Evolutionary conservation across 1,284 basidiomycete species (phyloP), one percentile per base, ranked within the genome.

Genomic region (Cerrena zonata): DNA sequence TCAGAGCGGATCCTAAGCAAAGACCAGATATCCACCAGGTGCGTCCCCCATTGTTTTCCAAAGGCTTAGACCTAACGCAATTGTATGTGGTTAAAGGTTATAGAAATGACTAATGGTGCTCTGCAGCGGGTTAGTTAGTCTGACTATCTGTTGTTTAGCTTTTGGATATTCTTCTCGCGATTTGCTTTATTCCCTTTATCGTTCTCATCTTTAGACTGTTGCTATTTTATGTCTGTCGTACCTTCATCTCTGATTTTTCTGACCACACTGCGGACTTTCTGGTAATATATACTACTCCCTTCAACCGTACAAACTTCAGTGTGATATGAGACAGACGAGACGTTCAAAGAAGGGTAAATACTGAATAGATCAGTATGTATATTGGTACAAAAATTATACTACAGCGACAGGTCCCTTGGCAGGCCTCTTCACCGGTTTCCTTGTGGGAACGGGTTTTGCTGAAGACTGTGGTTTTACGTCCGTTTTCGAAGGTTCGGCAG

Each of bases 11-110:
- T 57, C 89, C 92, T 5, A 71, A 75, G 47, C 79, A 91, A 26
- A 69, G 94, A 53, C 92, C 92, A 10, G 82, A 88, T 67, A 93
- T 96, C 37, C 80, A 93, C 56, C 72, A 84, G 78, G 91, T 91
- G 53, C 34, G 72, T 58, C 23, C 11, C 27, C 5, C 27, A 27
- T 25, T 21, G 10, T 40, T 1, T 30, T 12, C 41, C 22, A 18
- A 37, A 5, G 7, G 15, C 18, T 22, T 41, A 47, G 19, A 22
- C 40, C 44, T 50, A 26, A 40, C 21, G 36, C 30, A 42, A 53
- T 60, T 49, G 63, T 38, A 2, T 39, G 36, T 5, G 24, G 12
- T 18, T 37, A 24, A 59, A 91, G 89, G 84, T 91, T 25, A 78
- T 92, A 54, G 71, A 79, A 55, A 74, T 76, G 70, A 86, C 86